Base-by-base conservation (phyloP, 306 rosid species). In the Rosa chinensis region DNA sequence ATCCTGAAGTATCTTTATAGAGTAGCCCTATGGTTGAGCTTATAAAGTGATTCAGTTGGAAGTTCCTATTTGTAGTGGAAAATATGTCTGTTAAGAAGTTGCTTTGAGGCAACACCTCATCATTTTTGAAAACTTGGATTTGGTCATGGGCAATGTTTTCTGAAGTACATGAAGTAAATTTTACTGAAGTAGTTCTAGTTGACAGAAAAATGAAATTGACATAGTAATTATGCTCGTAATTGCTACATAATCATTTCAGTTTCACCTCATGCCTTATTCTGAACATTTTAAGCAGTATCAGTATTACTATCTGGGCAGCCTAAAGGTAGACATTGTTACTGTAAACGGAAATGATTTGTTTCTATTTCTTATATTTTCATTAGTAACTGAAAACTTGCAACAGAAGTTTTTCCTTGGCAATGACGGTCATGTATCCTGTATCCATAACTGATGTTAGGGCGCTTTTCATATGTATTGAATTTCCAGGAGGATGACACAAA, bases 401-500 rank as follows among this genome's bases (percentile, higher is more conserved):
- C 39, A 53, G 49, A 53, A 20, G 61, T 20, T 20, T 55, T 25
- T 21, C 10, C 17, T 59, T 4, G 66, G 37, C 35, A 56, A n/a
- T 56, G 10, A 56, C 28, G 7, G 35, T 59, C 66, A 21, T 59
- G 32, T 8, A 58, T 58, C 62, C 64, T 59, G 32, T 8, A 58
- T 58, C 62, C 64, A 58, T 58, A n/a, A 58, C 28, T 58, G 32
- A 20, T 20, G 64, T 58, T n/a, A 58, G 66, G 59, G 73, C 0
- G 20, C 18, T 73, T 63, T 8, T 43, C 16, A 48, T 63, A 21
- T 72, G 35, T 79, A 70, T 48, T 75, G 55, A 20, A 23, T 52
- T 45, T 70, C 66, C 80, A 82, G 82, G 82, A 82, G 25, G 85
- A 78, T 78, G 82, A 82, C 45, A 73, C 82, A 59, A 82, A 82